Evolutionary conservation across 2,329 filamentous ascomycete species (phyloP), one percentile per base, ranked within the genome.

Genomic region (Stachybotrys echinatus): DNA sequence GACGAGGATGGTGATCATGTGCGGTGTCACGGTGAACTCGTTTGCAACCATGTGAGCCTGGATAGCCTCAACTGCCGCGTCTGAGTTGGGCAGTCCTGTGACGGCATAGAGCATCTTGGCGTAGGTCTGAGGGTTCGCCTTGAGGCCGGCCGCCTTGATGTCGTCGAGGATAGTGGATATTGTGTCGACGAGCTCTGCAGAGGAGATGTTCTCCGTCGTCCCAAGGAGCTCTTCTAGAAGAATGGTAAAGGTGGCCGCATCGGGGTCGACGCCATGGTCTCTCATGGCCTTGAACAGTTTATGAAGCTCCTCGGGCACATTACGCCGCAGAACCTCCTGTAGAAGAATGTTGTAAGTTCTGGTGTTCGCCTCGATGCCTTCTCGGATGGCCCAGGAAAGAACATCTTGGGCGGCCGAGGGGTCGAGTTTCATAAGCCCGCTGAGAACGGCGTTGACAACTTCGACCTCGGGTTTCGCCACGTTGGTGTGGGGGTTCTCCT

Each of bases 1-100:
- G 43, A 88, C 72, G 19, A 94, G 77, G 59, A 85, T 87, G 21
- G 88, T 92, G 70, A 88, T 88, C 60, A 90, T 87, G 57, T 89
- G 79, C 2, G 81, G 67, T 4, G 79, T 80, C 2, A 82, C 74
- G 45, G 74, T 63, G 42, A 85, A 60, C 19, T 77, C 76, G 21
- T 73, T 68, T 6, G 60, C 57, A 47, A 70, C 68, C 76, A 94
- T 87, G 63, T 86, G 80, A 1, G 72, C 66, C 42, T 90, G 74
- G 7, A 92, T 74, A 2, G 75, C 74, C 42, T 77, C 75, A 14
- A 88, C 77, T 49, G 82, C 80, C 2, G 67, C 64, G 40, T 70
- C 70, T 21, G 72, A 68, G 52, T 69, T 66, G 51, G 62, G 55
- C 17, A 69, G 62, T 8, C 59, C 60, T 17, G 67, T 58, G 12